Evolutionary conservation across 257 asterid genomes (phyloP), one percentile per base, ranked within the genome.

Genomic region (Rubia yunnanensis): DNA sequence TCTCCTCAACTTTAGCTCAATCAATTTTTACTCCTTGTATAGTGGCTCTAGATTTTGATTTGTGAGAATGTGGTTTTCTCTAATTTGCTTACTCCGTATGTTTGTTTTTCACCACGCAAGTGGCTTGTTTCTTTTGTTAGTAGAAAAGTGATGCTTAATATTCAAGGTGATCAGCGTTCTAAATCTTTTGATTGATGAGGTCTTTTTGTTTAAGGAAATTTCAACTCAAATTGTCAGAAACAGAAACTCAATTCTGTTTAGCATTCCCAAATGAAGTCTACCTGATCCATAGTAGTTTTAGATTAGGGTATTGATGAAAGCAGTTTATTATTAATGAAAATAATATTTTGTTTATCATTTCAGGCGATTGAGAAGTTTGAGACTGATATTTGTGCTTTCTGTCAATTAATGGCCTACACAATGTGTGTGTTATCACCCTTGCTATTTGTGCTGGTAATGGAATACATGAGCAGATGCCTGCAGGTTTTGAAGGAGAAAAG

Each of bases 351-450:
- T 50, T 63, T 70, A 34, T 60, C 18, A 62, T 57, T 69, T 35
- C 77, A 89, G 99, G 99, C 97, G 24, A 82, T 92, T 66, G 94
- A 86, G 82, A 76, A 77, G 75, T 89, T 89, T 64, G 80, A 73
- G 78, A 79, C 74, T 46, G 95, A 92, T 78, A 74, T 87, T n/a
- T n/a, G n/a, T n/a, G n/a, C n/a, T n/a, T n/a, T n/a, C n/a, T n/a
- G n/a, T n/a, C n/a, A n/a, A n/a, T n/a, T n/a, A n/a, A n/a, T n/a
- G n/a, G n/a, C n/a, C n/a, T n/a, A n/a, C n/a, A n/a, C n/a, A n/a
- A n/a, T n/a, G n/a, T n/a, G n/a, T n/a, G n/a, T n/a, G n/a, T n/a
- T n/a, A n/a, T n/a, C n/a, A n/a, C n/a, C n/a, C n/a, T n/a, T n/a
- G n/a, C n/a, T n/a, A n/a, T n/a, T n/a, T n/a, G n/a, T n/a, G n/a